Evolutionary conservation across 768 basidiomycete genomes (phyloP), one percentile per base, ranked within the genome.

Genomic region (Trametes meyenii): DNA sequence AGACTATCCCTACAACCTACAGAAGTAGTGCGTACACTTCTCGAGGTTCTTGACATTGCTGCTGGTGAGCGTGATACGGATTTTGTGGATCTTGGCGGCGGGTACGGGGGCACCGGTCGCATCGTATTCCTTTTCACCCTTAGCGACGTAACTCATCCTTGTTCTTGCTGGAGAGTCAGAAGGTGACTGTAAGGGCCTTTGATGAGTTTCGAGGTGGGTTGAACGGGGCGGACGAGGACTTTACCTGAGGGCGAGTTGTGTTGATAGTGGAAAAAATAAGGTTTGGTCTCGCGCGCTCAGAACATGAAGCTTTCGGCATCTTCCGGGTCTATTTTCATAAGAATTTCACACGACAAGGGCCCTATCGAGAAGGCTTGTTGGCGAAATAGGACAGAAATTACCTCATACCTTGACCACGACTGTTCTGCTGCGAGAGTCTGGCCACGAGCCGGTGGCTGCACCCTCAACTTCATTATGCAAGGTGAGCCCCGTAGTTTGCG

Each of bases 21-120:
- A 35, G 1, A 58, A 54, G 36, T 21, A 54, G 13, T 24, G 77
- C 83, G 63, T 66, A 98, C 96, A 98, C 81, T 98, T 99, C 83
- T 99, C 97, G 72, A 99, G 81, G 85, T 95, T 96, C 83, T 85
- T 89, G 80, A 98, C 93, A 77, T 98, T 98, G 81, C 92, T 90
- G 80, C 92, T 94, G 67, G 97, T 98, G 76, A 99, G 83, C 67
- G 97, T 98, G 83, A 99, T 99, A 66, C 97, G 83, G 77, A 98
- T 98, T 86, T 98, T 98, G 87, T 98, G 96, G 76, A 94, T 86
- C 79, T 98, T 96, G 74, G 92, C 90, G 67, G 85, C 81, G 72
- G 91, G 89, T 64, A 94, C 86, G 55, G 84, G 84, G 66, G 90
- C 89, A 71, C 93, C 93, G 50, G 91, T 89, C 63, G 93, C 94